A percentile compares a stretch with the other conserved stretches of the same genome.
phyloP scores from a whole-genome alignment of 108 stramenopile genomes.

The Fragilaria crotonensis region DNA sequence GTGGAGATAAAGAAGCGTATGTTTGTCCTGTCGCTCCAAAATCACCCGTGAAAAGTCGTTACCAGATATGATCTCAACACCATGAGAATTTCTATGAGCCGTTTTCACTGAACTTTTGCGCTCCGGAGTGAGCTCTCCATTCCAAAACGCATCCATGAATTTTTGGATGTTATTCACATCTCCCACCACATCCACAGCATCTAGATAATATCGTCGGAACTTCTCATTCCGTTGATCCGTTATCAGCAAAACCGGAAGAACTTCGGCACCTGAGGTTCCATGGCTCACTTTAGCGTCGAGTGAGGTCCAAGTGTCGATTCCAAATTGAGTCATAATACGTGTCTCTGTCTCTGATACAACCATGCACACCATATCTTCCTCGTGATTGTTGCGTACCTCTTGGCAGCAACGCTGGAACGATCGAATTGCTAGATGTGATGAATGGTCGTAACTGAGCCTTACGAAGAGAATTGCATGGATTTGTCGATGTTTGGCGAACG shows the following conservation, averaged over 20 bases:
- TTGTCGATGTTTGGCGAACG: constrained; percentile 43
- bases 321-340: constrained; percentile 57
- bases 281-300: constrained; percentile 29
- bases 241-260: constrained; percentile 43
- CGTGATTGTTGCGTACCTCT: constrained; percentile 13
- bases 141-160: constrained; percentile 34
- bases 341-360: constrained; percentile 58
- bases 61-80: constrained; percentile 33
- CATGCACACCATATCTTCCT: constrained; percentile 40
- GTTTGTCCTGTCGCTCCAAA: constrained; percentile 25
- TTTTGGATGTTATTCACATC: constrained; percentile 16
- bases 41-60: constrained; percentile 33
- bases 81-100: constrained; percentile 5
- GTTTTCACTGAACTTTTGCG: constrained; percentile 2
- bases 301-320: constrained; percentile 62
- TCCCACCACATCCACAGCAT: constrained; percentile 6
- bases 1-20: constrained; percentile 48
- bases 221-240: constrained; percentile 34
- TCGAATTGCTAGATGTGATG: constrained; percentile 22
- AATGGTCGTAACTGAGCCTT: constrained; percentile 21
- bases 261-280: constrained; percentile 1
- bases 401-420: constrained; percentile 38
- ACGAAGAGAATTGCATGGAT: constrained; percentile 58
- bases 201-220: constrained; percentile 31
- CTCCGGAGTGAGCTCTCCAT: constrained; percentile 13